Evolutionary conservation across 768 basidiomycete genomes (phyloP).

Genomic region (Mycena maculata): DNA sequence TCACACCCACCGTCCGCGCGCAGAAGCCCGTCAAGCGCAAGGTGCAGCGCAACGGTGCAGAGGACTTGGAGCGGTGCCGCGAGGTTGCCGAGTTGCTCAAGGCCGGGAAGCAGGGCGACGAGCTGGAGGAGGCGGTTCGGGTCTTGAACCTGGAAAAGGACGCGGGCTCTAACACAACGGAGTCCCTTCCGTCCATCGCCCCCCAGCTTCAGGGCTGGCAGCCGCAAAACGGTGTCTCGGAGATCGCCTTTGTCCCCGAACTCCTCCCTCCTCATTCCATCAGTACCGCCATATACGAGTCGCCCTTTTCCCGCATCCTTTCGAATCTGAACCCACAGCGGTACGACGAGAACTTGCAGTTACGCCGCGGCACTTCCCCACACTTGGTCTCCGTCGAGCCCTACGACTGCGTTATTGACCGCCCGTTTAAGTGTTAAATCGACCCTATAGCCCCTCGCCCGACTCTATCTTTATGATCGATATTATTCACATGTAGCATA

Average conservation of each 20-base stretch:
- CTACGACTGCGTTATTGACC: background rate
- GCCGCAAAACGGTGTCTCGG: slow-evolving; percentile 4
- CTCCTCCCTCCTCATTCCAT: background rate
- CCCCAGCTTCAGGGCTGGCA: slow-evolving; percentile 36
- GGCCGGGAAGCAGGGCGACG: slow-evolving; percentile 61
- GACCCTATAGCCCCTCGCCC: background rate
- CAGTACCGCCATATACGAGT: background rate
- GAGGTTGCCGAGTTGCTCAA: slow-evolving; percentile 62
- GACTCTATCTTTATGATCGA: slow-evolving; percentile 26
- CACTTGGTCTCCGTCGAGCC: background rate
- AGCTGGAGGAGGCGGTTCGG: slow-evolving; percentile 56
- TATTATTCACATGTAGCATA: slow-evolving; percentile 25
- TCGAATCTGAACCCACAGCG: background rate
- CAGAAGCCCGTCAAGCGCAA: slow-evolving; percentile 61
- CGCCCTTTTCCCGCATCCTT: background rate
- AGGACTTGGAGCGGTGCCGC: slow-evolving; percentile 62
- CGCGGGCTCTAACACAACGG: slow-evolving; percentile 9
- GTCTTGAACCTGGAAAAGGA: slow-evolving; percentile 43
- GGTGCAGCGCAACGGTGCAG: slow-evolving; percentile 61
- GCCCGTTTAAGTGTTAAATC: background rate
- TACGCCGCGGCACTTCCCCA: background rate
- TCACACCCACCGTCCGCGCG: slow-evolving; percentile 57
- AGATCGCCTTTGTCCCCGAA: background rate
- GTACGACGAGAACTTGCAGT: too few relatives aligned
- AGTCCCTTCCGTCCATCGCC: background rate